phyloP scores from a whole-genome alignment of 73 alveolate genomes.

The Uronychia binucleata region DNA sequence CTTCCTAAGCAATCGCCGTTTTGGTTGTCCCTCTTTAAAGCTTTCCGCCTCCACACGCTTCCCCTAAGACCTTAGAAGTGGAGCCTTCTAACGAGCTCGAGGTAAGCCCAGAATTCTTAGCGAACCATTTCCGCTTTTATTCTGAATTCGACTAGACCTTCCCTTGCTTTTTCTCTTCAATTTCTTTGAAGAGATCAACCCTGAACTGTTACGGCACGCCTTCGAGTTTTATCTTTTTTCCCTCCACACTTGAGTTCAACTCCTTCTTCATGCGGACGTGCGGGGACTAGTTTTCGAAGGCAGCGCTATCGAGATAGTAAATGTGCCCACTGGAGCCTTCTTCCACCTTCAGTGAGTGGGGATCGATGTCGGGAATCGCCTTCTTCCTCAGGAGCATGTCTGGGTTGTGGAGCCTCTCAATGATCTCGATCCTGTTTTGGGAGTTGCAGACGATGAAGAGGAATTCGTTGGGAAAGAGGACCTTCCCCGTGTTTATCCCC shows the following conservation, averaged over 20 bases:
- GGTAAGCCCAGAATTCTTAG: too few relatives aligned
- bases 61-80: too few relatives aligned
- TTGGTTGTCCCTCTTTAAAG: too few relatives aligned
- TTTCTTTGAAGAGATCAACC: too few relatives aligned
- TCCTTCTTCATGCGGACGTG: background rate
- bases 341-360: background rate
- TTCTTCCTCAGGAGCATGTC: background rate
- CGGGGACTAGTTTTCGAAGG: background rate
- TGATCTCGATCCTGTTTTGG: constrained; percentile 23
- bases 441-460: constrained; percentile 47
- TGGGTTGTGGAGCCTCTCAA: constrained; percentile 6
- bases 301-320: background rate
- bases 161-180: too few relatives aligned
- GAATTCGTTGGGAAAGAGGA: constrained; percentile 50
- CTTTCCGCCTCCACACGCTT: too few relatives aligned
- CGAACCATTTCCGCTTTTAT: too few relatives aligned
- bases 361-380: background rate
- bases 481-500: constrained; percentile 4
- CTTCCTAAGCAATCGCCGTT: too few relatives aligned
- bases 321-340: background rate
- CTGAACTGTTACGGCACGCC: background rate
- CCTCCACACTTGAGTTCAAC: background rate
- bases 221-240: background rate
- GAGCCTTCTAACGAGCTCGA: too few relatives aligned
- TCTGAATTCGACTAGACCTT: too few relatives aligned